phyloP scores from a whole-genome alignment of 2,329 filamentous ascomycete species.

The Akanthomyces muscarius region DNA sequence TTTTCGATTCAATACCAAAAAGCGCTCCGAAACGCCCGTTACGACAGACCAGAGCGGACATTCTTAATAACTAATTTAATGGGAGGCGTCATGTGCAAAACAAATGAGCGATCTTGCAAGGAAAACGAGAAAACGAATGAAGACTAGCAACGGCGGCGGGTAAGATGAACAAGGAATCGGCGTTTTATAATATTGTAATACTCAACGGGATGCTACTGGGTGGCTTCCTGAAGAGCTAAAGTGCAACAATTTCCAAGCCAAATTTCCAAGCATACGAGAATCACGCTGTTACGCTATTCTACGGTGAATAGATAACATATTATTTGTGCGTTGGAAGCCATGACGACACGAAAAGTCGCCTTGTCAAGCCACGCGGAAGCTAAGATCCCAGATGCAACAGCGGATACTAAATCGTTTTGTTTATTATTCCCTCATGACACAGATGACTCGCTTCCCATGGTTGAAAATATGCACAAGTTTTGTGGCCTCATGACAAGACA shows the following conservation, averaged over 20 bases:
- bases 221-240: neutral
- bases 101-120: neutral
- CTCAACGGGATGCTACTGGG: neutral
- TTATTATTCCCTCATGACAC: constrained; percentile 10
- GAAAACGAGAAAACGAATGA: neutral
- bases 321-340: neutral
- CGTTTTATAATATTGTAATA: neutral
- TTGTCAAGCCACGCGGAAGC: neutral
- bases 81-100: neutral
- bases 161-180: neutral
- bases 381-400: neutral
- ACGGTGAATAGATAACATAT: neutral
- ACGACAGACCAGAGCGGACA: neutral
- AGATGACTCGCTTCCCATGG: constrained; percentile 16
- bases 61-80: neutral
- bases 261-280: neutral
- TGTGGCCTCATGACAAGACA: constrained; percentile 9
- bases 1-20: neutral
- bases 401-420: neutral
- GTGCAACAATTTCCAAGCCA: neutral
- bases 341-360: neutral
- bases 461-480: constrained; percentile 17
- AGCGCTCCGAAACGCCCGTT: neutral
- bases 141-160: neutral
- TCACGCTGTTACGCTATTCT: neutral